Evolutionary conservation across 2,329 filamentous ascomycete genomes (phyloP), one percentile per base, ranked within the genome.

Genomic region (Pyrenophora seminiperda): DNA sequence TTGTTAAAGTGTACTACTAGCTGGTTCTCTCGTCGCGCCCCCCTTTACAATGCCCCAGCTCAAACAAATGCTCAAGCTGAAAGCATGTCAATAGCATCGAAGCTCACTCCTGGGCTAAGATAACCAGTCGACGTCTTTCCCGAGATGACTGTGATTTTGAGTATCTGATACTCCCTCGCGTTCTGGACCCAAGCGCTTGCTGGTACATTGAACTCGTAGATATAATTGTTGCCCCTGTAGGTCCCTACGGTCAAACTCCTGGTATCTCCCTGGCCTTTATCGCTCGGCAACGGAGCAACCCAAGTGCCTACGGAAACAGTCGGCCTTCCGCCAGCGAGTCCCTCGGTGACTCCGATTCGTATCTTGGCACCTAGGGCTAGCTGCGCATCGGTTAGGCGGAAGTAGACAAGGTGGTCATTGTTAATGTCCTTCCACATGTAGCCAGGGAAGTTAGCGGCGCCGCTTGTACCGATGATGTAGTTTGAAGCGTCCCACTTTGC

Each of bases 341-440:
- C 62, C 14, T 65, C 49, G 0, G 62, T 64, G 13, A 65, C 59
- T 24, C 62, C 62, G 19, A 64, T 37, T 10, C 61, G 39, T 41
- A 64, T 58, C 48, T 64, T 64, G 4, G 56, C 54, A 24, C 47
- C 49, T 10, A 50, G 34, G 5, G 72, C 62, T 1, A 65, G 50
- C 38, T 65, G 60, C 3, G 51, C 54, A 37, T 56, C 47, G 4
- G 22, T 57, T 11, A 66, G 47, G 19, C 58, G 67, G 63, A 77
- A 77, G 61, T 76, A 77, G 13, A 76, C 64, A 19, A 76, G 44
- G 41, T 75, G 70, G 37, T 71, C 66, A 58, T 75, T 76, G 63
- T 76, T 76, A 41, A 76, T 49, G 34, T 73, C 74, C 24, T 71
- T 68, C 73, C 73, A 76, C 47, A 77, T 75, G 52, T 77, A 77